Percentiles rank a stretch among this genome's conserved stretches.
These are phyloP conservation scores for Phytophthora cactorum DNA, from an alignment of 352 stramenopile species.

Conservation along the genomic window DNA sequence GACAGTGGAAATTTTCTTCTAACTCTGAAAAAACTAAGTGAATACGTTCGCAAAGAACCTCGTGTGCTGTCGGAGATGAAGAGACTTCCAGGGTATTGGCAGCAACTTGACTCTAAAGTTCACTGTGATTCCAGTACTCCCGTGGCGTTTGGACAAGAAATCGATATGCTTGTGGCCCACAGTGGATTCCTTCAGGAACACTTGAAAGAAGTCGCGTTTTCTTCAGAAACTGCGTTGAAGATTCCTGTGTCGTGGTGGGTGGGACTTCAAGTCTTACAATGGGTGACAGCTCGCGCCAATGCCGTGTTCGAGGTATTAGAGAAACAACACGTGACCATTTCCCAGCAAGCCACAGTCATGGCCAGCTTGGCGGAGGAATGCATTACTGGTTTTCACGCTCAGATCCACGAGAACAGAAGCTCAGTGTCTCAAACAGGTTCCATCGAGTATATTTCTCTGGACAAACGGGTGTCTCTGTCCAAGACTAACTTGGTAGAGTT, in stretches of 20 bases:
- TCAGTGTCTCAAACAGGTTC: neutral
- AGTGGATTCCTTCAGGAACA: constrained; percentile 46
- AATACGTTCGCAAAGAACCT: constrained; percentile 37
- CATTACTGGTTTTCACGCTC: constrained; percentile 37
- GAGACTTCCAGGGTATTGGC: constrained; percentile 15
- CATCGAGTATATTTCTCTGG: constrained; percentile 17
- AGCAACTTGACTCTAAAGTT: constrained; percentile 1
- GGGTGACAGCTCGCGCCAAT: constrained; percentile 41
- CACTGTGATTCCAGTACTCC: constrained; percentile 11
- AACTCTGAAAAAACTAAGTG: constrained; percentile 26
- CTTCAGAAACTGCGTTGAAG: neutral
- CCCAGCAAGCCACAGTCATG: constrained; percentile 29
- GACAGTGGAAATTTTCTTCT: constrained; percentile 29
- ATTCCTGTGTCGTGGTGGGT: constrained; percentile 54
- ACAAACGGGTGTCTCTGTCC: constrained; percentile 28
- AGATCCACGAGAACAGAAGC: constrained; percentile 10
- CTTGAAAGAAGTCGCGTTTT: constrained; percentile 35
- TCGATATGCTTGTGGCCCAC: constrained; percentile 53
- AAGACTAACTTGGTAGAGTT: constrained; percentile 46
- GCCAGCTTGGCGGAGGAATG: constrained; percentile 34
- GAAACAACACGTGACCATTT: constrained; percentile 28
- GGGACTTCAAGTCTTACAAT: constrained; percentile 49
- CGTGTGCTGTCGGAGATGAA: constrained; percentile 34
- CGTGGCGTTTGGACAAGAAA: constrained; percentile 37
- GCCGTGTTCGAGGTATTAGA: constrained; percentile 39